Evolutionary conservation across 2,329 filamentous ascomycete genomes (phyloP), one percentile per base, ranked within the genome.

Genomic region (Ilyonectria mors-panacis): DNA sequence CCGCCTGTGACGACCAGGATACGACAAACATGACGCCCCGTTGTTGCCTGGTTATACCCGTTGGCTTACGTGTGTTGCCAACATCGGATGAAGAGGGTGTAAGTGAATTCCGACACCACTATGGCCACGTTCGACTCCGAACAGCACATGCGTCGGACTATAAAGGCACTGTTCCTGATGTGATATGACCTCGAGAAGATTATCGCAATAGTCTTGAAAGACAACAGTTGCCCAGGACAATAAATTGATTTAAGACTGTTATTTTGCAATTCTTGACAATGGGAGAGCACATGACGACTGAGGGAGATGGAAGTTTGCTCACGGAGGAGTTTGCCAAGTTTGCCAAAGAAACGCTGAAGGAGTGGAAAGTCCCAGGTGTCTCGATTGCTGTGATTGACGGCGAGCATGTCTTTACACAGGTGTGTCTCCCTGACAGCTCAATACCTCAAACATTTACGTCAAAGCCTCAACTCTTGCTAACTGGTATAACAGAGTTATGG

Each of bases 301-400:
- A 48, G 10, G 23, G 10, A 4, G 48, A 21, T 19, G 45, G 35
- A 21, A 66, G 55, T 15, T 62, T 50, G 7, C 54, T 70, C 9
- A 65, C 60, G 10, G 56, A 59, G 2, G 58, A 63, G 19, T 63
- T 65, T 48, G 13, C 15, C 45, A 10, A 53, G n/a, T 68, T 60
- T 57, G 57, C 37, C 19, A 59, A 53, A 4, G 56, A 66, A 19
- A 65, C 58, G 0, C 50, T 78, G 33, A 64, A 75, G 0, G 61
- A 77, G 21, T 78, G 75, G 75, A 74, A 75, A 4, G 70, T 76
- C 17, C 73, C 76, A 7, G 77, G 76, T 5, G 6, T 78, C 4
- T 74, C 76, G 1, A 68, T 78, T 26, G 76, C 72, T 1, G 73
- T 79, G 1, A 60, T 79, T 21, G 76, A 79, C 39, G 70, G 64